Base-by-base conservation (phyloP, 352 stramenopile species). In the Pythium periplocum region DNA sequence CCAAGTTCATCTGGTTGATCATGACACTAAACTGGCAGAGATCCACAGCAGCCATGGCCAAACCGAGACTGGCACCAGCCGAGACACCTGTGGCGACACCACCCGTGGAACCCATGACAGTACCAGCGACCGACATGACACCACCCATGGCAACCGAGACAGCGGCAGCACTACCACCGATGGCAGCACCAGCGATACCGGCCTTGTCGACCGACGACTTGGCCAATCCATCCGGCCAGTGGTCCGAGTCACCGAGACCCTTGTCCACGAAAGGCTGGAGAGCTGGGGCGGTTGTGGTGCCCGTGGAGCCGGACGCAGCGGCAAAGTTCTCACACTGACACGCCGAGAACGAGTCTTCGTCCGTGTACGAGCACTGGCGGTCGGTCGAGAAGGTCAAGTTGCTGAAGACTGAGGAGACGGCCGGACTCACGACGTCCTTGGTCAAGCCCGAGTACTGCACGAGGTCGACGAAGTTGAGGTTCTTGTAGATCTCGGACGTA, bases 1-100 rank as follows among this genome's bases (percentile, higher is more conserved):
- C 77, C 26, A 91, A 61, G 63, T 91, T 91, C 75, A 91, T 85
- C 55, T 91, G 81, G 66, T 83, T 91, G 34, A 91, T 69, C 81
- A 91, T 91, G 51, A 91, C 75, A 7, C 75, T 75, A 55, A 91
- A 91, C 65, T 91, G 81, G 51, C 81, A 91, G 32, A 91, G 67
- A 34, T 91, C 81, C 36, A 90, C 71, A 0, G 78, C 77, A 26
- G 78, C 77, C 61, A 90, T 77, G 17, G 75, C 82, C 34, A 88
- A 73, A 6, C 78, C 71, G n/a, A 86, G 64, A 59, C 74, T 84
- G 17, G 81, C 78, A 12, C 70, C 73, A 2, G 78, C 74, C 33
- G 72, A 83, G 6, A 86, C 67, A 48, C 75, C 72, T 3, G 71
- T 73, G 0, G 75, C 75, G 34, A 87, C 75, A 66, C 77, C 67